A percentile compares a stretch with the other conserved stretches of the same genome.
phyloP scores from a whole-genome alignment of 495 filamentous ascomycete genomes.

The Tuber umbilicatum region DNA sequence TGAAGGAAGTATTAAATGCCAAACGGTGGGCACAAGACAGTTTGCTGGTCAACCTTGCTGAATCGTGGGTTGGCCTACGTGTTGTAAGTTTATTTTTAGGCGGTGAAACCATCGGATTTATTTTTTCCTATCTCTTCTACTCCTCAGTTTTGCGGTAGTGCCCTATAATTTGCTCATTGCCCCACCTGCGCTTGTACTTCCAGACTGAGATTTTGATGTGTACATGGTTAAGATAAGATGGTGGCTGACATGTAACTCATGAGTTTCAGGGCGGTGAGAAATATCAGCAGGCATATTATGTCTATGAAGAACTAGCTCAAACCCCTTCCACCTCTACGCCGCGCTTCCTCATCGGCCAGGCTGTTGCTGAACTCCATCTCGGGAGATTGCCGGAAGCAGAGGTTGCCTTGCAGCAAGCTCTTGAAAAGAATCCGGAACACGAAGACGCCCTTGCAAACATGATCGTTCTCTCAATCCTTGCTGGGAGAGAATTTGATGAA shows the following conservation, averaged over 20 bases:
- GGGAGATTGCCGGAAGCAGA: conserved; percentile 85
- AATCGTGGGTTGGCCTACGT: conserved; percentile 88
- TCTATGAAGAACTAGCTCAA: conserved; percentile 93
- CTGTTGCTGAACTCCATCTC: conserved; percentile 84
- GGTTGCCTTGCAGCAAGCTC: conserved; percentile 69
- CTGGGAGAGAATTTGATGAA: conserved; percentile 61
- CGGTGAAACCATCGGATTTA: neutral
- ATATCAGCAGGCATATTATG: conserved; percentile 96
- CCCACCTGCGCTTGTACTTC: neutral
- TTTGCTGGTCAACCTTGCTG: conserved; percentile 84
- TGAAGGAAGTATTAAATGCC: conserved; percentile 83
- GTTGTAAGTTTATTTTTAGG: conserved; percentile 53
- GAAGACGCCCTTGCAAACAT: conserved; percentile 71
- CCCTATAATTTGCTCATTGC: neutral
- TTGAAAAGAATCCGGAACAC: conserved; percentile 64
- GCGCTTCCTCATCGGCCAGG: conserved; percentile 72
- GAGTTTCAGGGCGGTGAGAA: conserved; percentile 72
- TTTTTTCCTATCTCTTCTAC: neutral
- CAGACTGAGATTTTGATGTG: neutral
- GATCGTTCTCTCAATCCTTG: conserved; percentile 68
- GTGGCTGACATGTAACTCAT: conserved; percentile 2
- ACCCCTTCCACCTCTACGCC: conserved; percentile 64
- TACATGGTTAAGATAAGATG: conserved; percentile 9
- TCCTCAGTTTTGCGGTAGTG: neutral
- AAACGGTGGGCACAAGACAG: conserved; percentile 94